Evolutionary conservation across 345 rosid genomes (phyloP).

Genomic region (Euphorbia lathyris): DNA sequence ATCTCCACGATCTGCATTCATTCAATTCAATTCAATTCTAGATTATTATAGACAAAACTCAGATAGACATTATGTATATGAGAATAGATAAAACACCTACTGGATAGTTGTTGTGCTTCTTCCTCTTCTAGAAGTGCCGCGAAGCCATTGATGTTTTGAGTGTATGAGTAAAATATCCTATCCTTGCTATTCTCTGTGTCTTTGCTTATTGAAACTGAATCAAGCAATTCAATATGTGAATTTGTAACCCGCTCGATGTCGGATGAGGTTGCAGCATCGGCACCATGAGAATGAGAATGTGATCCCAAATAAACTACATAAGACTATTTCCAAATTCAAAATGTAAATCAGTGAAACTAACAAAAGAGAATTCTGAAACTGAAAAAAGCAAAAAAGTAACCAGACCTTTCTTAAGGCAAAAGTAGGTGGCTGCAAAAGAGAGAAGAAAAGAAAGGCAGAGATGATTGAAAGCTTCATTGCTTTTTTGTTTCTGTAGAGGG

Average conservation of each 20-base stretch:
- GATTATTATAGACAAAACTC: too few species aligned
- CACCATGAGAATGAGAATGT: conserved; percentile 22
- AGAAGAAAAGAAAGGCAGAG: conserved; percentile 24
- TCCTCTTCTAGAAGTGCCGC: conserved; percentile 29
- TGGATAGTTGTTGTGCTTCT: conserved; percentile 14
- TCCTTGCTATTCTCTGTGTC: conserved; percentile 15
- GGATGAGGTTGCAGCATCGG: not conserved
- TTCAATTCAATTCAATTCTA: not conserved
- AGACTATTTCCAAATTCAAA: conserved; percentile 7
- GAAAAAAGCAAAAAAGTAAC: not conserved
- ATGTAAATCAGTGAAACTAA: not conserved
- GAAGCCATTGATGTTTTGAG: conserved; percentile 27
- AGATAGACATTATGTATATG: too few species aligned
- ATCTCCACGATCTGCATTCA: conserved; percentile 48
- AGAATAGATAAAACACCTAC: too few species aligned
- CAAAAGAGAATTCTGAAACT: not conserved
- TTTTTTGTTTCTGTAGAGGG: not conserved
- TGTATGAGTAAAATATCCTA: conserved; percentile 22
- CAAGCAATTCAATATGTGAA: conserved; percentile 13
- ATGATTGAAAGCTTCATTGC: conserved; percentile 33
- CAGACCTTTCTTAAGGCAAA: conserved; percentile 43
- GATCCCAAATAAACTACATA: conserved; percentile 26
- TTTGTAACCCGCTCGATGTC: not conserved
- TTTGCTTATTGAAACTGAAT: too few species aligned
- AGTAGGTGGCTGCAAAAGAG: conserved; percentile 28